phyloP scores from a whole-genome alignment of 768 basidiomycete genomes.

The Boletus eberwhitei region DNA sequence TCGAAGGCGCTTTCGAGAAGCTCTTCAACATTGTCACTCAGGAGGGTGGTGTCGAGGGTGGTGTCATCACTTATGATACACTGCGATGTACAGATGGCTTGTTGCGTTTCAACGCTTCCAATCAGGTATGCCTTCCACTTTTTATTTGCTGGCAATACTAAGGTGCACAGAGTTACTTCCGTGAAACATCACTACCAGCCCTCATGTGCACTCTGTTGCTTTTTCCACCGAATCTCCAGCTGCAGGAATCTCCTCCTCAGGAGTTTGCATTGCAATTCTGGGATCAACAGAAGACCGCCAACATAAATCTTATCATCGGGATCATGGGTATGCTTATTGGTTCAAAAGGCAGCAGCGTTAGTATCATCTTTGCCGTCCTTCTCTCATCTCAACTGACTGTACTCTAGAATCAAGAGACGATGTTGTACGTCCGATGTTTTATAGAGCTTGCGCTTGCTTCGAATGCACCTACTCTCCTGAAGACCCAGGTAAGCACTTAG shows the following conservation, averaged over 20 bases:
- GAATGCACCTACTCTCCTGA: slow-evolving; percentile 86
- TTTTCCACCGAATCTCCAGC: slow-evolving; percentile 62
- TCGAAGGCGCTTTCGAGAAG: slow-evolving; percentile 95
- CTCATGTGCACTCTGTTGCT: slow-evolving; percentile 64
- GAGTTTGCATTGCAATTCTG: slow-evolving; percentile 96
- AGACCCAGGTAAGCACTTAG: slow-evolving; percentile 64
- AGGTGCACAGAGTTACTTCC: slow-evolving; percentile 82
- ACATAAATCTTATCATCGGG: slow-evolving; percentile 73
- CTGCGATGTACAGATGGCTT: slow-evolving; percentile 82
- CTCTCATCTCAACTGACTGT: slow-evolving; percentile 1
- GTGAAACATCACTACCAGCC: slow-evolving; percentile 75
- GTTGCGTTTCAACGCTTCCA: slow-evolving; percentile 89
- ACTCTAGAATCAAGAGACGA: slow-evolving; percentile 52
- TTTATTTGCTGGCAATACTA: slow-evolving; percentile 6
- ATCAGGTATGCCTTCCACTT: slow-evolving; percentile 60
- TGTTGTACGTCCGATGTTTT: slow-evolving; percentile 69
- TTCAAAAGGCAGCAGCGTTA: slow-evolving; percentile 62
- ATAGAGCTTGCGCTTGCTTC: slow-evolving; percentile 87
- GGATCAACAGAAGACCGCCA: slow-evolving; percentile 87
- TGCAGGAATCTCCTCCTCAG: slow-evolving; percentile 64
- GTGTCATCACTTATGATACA: slow-evolving; percentile 81
- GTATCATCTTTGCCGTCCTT: slow-evolving; percentile 24
- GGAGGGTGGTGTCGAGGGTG: slow-evolving; percentile 92
- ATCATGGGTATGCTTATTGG: slow-evolving; percentile 83
- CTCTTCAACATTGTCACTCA: slow-evolving; percentile 82